Evolutionary conservation across 2,329 filamentous ascomycete genomes (phyloP).

Genomic region (Allantophomopsis cytisporea): DNA sequence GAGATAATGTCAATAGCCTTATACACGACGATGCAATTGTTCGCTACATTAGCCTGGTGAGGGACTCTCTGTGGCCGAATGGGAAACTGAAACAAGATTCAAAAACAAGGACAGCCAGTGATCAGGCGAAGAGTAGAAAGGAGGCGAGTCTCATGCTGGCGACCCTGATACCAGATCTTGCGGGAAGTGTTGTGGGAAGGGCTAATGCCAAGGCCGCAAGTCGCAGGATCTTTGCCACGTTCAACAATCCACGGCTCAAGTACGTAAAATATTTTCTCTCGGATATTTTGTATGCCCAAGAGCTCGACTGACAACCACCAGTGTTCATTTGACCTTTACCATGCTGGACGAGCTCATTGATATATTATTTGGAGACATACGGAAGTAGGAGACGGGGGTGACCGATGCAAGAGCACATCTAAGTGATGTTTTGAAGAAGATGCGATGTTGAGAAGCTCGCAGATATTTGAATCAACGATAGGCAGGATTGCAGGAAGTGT

Average conservation of each 20-base stretch:
- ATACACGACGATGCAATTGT: constrained; percentile 68
- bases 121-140: constrained; percentile 68
- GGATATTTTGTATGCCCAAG: not conserved
- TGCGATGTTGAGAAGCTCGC: too few species aligned
- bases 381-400: too few species aligned
- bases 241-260: constrained; percentile 89
- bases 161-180: constrained; percentile 81
- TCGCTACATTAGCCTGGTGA: constrained; percentile 61
- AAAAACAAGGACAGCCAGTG: constrained; percentile 47
- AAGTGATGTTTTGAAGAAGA: too few species aligned
- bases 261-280: constrained; percentile 29
- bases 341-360: constrained; percentile 21
- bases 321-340: constrained; percentile 21
- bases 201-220: constrained; percentile 86
- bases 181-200: constrained; percentile 83
- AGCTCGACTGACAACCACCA: constrained; percentile 6
- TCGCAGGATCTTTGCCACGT: constrained; percentile 72
- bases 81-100: constrained; percentile 36
- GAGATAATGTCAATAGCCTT: constrained; percentile 65
- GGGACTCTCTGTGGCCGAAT: constrained; percentile 71
- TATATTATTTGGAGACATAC: constrained; percentile 17
- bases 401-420: too few species aligned
- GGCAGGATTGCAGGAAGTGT: too few species aligned
- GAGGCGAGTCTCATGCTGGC: constrained; percentile 85
- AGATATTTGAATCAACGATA: too few species aligned